Base-by-base conservation (phyloP, 768 basidiomycete genomes). In the Mycena sanguinolenta region DNA sequence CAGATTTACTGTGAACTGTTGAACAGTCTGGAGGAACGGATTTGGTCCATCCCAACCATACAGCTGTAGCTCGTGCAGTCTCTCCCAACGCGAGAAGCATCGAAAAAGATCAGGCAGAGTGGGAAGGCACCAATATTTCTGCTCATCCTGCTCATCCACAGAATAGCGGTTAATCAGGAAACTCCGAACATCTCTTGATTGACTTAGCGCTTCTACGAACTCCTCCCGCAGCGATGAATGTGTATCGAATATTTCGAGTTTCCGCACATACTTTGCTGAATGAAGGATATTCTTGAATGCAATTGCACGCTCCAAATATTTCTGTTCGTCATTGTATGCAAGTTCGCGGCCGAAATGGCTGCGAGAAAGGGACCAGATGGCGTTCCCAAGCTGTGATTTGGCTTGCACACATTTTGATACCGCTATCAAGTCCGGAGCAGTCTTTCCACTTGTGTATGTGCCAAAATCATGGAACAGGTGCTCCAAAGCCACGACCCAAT, bases 401-500 rank as follows among this genome's bases (percentile, higher is more conserved):
- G 61, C 61, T 53, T 53, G 61, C 23, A 63, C 61, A 63, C 34
- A 32, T 63, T 63, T 53, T 23, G 61, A 52, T 32, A 63, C 32
- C 5, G 61, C 61, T 17, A 38, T 23, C 30, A 63, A 28, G 53
- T 63, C 61, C 36, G 61, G 61, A 14, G 61, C 61, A 61, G 60
- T 61, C 30, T 32, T 34, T 13, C 50, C 50, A 39, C 36, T 63
- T 23, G 61, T 63, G 61, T 63, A 63, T 9, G 61, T 50, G n/a
- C 61, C 61, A 34, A 63, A 63, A 23, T 63, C 61, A 27, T 63
- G 61, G 61, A 63, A 63, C 44, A 63, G 61, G 39, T 63, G 61
- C 50, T 63, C 61, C 61, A 63, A 53, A 19, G 61, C 61, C 3
- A 63, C 36, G 23, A 53, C 50, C 61, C 50, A 63, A 28, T 52